phyloP scores from a whole-genome alignment of 2,329 filamentous ascomycete species.

The Rhinocladiella similis region DNA sequence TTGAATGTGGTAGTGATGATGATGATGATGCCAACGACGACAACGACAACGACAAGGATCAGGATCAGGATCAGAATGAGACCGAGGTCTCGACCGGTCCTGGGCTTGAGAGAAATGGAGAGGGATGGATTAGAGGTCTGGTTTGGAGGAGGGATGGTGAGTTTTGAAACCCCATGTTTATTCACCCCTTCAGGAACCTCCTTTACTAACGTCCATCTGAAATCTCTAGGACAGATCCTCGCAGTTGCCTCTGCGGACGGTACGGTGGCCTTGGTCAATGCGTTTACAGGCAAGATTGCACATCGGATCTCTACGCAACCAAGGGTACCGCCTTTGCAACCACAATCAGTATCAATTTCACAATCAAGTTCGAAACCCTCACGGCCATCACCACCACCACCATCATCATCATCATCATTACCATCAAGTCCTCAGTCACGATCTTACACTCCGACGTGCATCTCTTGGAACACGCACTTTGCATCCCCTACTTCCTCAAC shows the following conservation, averaged over 20 bases:
- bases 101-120: constrained; percentile 22
- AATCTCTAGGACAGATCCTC: constrained; percentile 67
- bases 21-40: constrained; percentile 38
- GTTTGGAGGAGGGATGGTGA: constrained; percentile 70
- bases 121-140: constrained; percentile 33
- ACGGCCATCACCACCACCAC: not conserved
- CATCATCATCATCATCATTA: not conserved
- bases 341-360: constrained; percentile 9
- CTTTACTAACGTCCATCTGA: constrained; percentile 2
- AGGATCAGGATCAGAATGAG: constrained; percentile 29
- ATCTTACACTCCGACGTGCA: constrained; percentile 24
- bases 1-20: constrained; percentile 21
- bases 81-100: constrained; percentile 27
- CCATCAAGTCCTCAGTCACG: not conserved
- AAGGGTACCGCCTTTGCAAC: not conserved
- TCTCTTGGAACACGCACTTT: constrained; percentile 57
- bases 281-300: constrained; percentile 79
- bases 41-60: constrained; percentile 12
- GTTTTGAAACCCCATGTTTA: no score
- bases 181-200: no score
- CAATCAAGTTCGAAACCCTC: constrained; percentile 2
- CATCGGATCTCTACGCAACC: constrained; percentile 46
- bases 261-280: constrained; percentile 70
- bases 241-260: constrained; percentile 84
- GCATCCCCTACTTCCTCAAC: constrained; percentile 45